phyloP scores from a whole-genome alignment of 2,329 filamentous ascomycete genomes.

The Trichoderma afroharzianum region DNA sequence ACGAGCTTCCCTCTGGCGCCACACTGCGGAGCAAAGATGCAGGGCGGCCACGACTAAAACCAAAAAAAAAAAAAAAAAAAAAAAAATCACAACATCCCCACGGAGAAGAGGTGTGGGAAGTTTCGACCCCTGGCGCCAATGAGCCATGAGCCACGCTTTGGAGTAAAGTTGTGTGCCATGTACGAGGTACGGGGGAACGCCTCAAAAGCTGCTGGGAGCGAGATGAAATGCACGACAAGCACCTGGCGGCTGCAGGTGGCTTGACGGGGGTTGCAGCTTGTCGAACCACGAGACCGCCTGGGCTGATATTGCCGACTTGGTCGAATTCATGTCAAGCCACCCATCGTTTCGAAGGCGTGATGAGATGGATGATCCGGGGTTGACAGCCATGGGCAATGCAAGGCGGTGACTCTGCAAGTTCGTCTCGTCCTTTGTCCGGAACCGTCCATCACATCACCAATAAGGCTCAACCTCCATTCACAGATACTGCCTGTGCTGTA shows the following conservation, averaged over 20 bases:
- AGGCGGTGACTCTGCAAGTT: neutral
- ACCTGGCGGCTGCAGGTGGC: slow-evolving; percentile 10
- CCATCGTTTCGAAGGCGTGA: neutral
- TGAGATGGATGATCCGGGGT: neutral
- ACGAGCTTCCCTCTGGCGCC: neutral
- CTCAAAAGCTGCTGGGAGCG: neutral
- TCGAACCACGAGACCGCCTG: slow-evolving; percentile 14
- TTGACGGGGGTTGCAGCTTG: slow-evolving; percentile 11
- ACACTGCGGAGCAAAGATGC: slow-evolving; percentile 16
- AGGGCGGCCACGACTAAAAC: slow-evolving; percentile 3
- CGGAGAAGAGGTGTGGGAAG: neutral
- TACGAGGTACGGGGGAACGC: neutral
- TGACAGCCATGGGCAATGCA: neutral
- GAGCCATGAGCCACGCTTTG: neutral
- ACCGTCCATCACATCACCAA: neutral
- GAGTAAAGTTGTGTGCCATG: slow-evolving; percentile 2
- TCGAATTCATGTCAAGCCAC: neutral
- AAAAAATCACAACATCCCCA: neutral
- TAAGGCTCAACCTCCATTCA: neutral
- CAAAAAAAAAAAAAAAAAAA: neutral
- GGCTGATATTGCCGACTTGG: slow-evolving; percentile 14
- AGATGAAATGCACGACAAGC: slow-evolving; percentile 15
- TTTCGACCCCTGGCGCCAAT: slow-evolving; percentile 12
- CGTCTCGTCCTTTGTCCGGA: neutral
- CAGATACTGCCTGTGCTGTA: neutral